Base-by-base conservation (phyloP, 371 early-diverging fungal genomes). In the Mucor indicus region DNA sequence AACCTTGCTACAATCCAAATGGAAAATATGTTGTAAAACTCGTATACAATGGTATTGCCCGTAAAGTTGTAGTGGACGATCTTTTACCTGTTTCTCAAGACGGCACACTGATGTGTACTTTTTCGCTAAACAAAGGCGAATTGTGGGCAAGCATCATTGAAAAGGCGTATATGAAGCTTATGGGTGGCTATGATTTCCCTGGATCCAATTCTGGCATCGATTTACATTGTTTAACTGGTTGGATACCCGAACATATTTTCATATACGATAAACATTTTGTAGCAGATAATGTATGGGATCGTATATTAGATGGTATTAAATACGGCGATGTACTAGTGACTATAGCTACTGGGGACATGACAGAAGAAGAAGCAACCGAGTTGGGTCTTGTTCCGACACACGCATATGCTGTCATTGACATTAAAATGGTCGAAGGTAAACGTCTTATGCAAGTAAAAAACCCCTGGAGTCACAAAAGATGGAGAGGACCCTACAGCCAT, bases 131-230 rank as follows among this genome's bases (percentile, higher is more conserved):
- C 45, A 77, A 83, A 46, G 81, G 84, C 45, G 92, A 92, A 58
- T 55, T 93, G 13, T 93, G 94, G 87, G 80, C 91, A 2, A 89
- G 90, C 48, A 83, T 95, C 17, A 78, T 93, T 20, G 95, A 95
- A 60, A 95, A 95, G 55, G 93, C 94, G 6, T 95, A 91, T 59
- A 83, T 93, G 86, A 95, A 95, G 59, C 68, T 92, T 5, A 92
- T 90, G 90, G 94, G 94, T 29, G 95, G 95, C 29, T 95, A 93
- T 62, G 88, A 90, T 57, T 95, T 93, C 55, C 93, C 91, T 4
- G 95, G 95, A 40, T 93, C 92, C 76, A 93, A 92, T 62, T 90
- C 95, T 5, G 90, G 93, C 33, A 91, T 91, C 36, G 95, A 94
- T 67, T 60, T 94, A 39, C 84, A 93, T 55, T 85, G 89, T 9